These are phyloP conservation scores for Penicillium sclerotiorum DNA, from an alignment of 2,329 filamentous ascomycete species.

Conservation along the genomic window DNA sequence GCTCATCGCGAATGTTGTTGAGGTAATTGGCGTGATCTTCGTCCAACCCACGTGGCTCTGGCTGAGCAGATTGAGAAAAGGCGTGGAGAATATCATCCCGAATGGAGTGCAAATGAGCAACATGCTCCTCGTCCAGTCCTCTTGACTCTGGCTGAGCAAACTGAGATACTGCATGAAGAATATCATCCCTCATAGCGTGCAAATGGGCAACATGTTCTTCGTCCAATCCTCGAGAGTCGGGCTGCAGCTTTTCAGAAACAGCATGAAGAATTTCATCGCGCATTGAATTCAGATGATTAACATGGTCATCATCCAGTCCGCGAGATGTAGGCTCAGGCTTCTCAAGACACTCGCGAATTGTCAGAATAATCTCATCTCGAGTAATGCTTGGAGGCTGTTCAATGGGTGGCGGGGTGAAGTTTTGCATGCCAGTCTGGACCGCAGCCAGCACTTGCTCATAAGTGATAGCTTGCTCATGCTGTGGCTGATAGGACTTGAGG, in stretches of 20 bases:
- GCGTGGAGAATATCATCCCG: conserved; percentile 65
- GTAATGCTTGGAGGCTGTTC: conserved; percentile 71
- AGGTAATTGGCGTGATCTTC: conserved; percentile 16
- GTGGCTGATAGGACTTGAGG: conserved; percentile 69
- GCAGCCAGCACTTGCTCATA: conserved; percentile 84
- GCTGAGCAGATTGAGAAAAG: conserved; percentile 38
- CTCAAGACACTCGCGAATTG: conserved; percentile 83
- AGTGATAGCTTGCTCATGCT: conserved; percentile 62
- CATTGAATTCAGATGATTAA: conserved; percentile 28
- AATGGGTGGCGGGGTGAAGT: conserved; percentile 74
- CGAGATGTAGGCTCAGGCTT: conserved; percentile 63
- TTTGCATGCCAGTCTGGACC: conserved; percentile 81
- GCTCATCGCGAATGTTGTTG: conserved; percentile 30
- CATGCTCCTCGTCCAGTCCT: conserved; percentile 10
- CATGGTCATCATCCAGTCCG: conserved; percentile 27
- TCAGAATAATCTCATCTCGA: conserved; percentile 79
- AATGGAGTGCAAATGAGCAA: conserved; percentile 9
- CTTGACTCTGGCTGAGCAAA: conserved; percentile 7
- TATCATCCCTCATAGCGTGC: conserved; percentile 28
- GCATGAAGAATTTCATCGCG: conserved; percentile 37
- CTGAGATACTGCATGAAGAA: conserved; percentile 26
- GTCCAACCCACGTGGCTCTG: conserved; percentile 5
- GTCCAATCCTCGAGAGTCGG: conserved; percentile 19
- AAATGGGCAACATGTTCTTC: conserved; percentile 28
- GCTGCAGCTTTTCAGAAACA: conserved; percentile 27